Evolutionary conservation across 208 protist genomes (phyloP), one percentile per base, ranked within the genome.

Genomic region (Wallacemonas sp.): DNA sequence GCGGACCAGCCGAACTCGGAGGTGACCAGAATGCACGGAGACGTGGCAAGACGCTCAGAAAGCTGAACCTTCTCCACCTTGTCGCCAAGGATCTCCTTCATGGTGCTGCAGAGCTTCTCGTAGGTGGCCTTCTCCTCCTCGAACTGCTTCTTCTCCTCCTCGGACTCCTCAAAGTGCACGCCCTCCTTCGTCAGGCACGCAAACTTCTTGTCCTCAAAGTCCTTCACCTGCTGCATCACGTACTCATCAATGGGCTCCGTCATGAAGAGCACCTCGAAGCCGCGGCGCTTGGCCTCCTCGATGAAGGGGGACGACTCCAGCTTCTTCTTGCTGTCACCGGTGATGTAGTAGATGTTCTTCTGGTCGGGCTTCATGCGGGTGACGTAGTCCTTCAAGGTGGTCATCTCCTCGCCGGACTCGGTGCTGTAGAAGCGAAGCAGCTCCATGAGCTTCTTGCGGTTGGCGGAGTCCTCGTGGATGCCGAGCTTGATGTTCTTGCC

Each of bases 111-210:
- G 49, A 99, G 86, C 60, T 80, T 79, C 84, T 99, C 97, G 82
- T 84, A 97, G 14, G 79, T 67, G 15, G 88, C 82, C 81, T 98
- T 98, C 47, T 93, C 64, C 68, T 99, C 97, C 83, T 99, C 98
- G 30, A 73, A 71, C 68, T 92, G 80, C 75, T 98, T 98, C 80
- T 99, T 98, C 80, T 99, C 97, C 53, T 99, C 98, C 61, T 99
- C 97, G 28, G 85, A 90, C 75, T 98, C 89, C 33, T 96, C 96
- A 56, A 99, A 90, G 55, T 99, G 89, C 19, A 99, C 82, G 62
- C 96, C 96, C 84, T 99, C 98, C 93, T 99, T 99, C 59, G 98
- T 99, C 66, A 99, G 92, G 76, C 89, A 98, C n/a, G 98, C 93
- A 30, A 99, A 86, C 53, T 97, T 92, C 66, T 98, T 96, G 36